Base-by-base conservation (phyloP, 2,329 filamentous ascomycete genomes). In the Pseudovirgaria hyperparasitica region DNA sequence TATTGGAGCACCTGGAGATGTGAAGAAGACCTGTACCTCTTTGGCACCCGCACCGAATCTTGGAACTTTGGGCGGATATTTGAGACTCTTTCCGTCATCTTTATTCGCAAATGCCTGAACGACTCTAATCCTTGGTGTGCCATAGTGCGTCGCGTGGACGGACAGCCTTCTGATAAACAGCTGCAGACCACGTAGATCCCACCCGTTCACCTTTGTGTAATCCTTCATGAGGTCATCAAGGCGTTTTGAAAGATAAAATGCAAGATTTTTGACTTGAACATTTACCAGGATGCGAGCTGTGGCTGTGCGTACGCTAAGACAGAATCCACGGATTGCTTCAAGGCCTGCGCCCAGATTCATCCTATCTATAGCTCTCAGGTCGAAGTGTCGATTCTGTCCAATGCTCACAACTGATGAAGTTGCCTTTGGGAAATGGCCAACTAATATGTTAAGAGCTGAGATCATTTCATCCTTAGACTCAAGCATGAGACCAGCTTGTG, bases 221-320 rank as follows among this genome's bases (percentile, higher is more conserved):
- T 23, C 29, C 4, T 25, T 19, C 39, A 48, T 49, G 3, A 50
- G 34, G 9, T 22, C 19, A 5, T 33, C 20, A 2, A 72, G 37
- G 4, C 46, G 44, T 3, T 53, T 54, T 2, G 53, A 39, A 29
- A 65, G 50, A 40, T 70, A 71, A 38, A 71, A 74, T 0, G 69
- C 68, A 3, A 60, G 56, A 30, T 65, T 61, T 10, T 65, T 69
- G 22, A 75, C 67, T 28, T 76, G 71, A 3, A 76, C 54, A 27
- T 77, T 77, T 14, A 76, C 46, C 2, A 77, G 42, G 9, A 76
- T 52, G 5, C 70, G 61, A 20, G 59, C 59, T 12, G 68, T 68
- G 1, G 67, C 65, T 6, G 65, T 54, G 5, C 72, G 65, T 23
- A 71, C 64, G 39, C 69, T 74, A 6, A 67, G 54, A 39, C 68